Base-by-base conservation (phyloP, 768 basidiomycete species). In the Leucogyrophana mollusca region DNA sequence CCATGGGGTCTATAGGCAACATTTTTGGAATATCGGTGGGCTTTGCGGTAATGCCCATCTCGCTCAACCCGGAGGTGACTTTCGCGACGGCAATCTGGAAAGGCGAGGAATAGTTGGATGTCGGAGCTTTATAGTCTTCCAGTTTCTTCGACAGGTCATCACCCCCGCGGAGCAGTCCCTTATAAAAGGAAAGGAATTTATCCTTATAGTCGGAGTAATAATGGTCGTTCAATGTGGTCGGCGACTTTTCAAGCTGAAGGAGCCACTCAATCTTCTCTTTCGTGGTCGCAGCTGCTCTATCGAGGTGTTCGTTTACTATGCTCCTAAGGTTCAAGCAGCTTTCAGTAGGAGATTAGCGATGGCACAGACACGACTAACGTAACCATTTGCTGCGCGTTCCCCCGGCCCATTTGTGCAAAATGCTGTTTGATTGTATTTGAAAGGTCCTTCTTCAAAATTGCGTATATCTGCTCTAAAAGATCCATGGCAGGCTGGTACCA, bases 321-420 rank as follows among this genome's bases (percentile, higher is more conserved):
- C 71, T 56, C n/a, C 83, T 83, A 46, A 32, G 24, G 13, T 13
- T 7, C 6, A 13, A 30, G 27, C 27, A 13, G 13, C 27, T 6
- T 30, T 30, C 13, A 30, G 13, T 30, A 30, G 6, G 13, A 7
- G 40, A n/a, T 14, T 7, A 38, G n/a, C 4, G 34, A 34, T 25
- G 14, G 20, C 16, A 16, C 17, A 14, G 10, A 24, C 42, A 10
- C 13, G 17, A 58, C 76, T 49, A 43, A 79, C 77, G 51, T 48
- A 9, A 86, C 70, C 1, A 72, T 71, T 22, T 76, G 74, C 44
- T 74, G 73, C 2, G 83, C 65, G 7, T 67, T 64, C 0, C 83
- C 83, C 44, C 79, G 74, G 0, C 77, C 74, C 56, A 80, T 79
- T 0, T 68, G 46, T 1, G 51, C 58, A 47, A 89, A 88, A 49